A percentile compares a stretch with the other conserved stretches of the same genome.
These are phyloP conservation scores for Pleurotus citrinopileatus DNA, from an alignment of 768 basidiomycete species.

Conservation along the genomic window DNA sequence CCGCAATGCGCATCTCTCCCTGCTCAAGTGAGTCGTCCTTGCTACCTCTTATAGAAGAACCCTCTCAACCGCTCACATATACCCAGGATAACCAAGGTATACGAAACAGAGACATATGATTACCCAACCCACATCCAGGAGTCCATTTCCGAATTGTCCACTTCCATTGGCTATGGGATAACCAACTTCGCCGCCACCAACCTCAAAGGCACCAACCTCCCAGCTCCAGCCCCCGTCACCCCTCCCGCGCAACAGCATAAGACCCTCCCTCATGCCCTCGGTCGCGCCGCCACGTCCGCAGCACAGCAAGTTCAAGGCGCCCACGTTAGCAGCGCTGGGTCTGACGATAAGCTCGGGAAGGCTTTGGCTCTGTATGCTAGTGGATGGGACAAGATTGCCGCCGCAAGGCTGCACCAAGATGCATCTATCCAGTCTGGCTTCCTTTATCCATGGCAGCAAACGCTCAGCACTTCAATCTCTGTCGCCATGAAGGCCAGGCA, in stretches of 20 bases:
- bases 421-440: slow-evolving; percentile 61
- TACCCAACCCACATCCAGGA: slow-evolving; percentile 90
- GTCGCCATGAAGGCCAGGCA: slow-evolving; percentile 93
- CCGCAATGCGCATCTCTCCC: slow-evolving; percentile 64
- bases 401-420: slow-evolving; percentile 81
- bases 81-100: slow-evolving; percentile 79
- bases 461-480: slow-evolving; percentile 76
- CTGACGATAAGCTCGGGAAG: slow-evolving; percentile 69
- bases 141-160: slow-evolving; percentile 68
- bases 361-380: slow-evolving; percentile 76
- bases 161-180: slow-evolving; percentile 69
- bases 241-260: slow-evolving; percentile 73
- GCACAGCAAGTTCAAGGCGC: slow-evolving; percentile 43
- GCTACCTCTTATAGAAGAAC: background rate
- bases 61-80: background rate
- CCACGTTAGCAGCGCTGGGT: slow-evolving; percentile 37
- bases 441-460: slow-evolving; percentile 84
- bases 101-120: slow-evolving; percentile 85
- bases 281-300: slow-evolving; percentile 72
- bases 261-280: slow-evolving; percentile 94
- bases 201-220: slow-evolving; percentile 85
- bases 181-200: slow-evolving; percentile 85
- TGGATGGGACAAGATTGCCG: slow-evolving; percentile 81
- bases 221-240: slow-evolving; percentile 62
- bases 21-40: slow-evolving; percentile 66